Evolutionary conservation across 2,329 filamentous ascomycete genomes (phyloP).

Genomic region (Furcasterigmium furcatum): DNA sequence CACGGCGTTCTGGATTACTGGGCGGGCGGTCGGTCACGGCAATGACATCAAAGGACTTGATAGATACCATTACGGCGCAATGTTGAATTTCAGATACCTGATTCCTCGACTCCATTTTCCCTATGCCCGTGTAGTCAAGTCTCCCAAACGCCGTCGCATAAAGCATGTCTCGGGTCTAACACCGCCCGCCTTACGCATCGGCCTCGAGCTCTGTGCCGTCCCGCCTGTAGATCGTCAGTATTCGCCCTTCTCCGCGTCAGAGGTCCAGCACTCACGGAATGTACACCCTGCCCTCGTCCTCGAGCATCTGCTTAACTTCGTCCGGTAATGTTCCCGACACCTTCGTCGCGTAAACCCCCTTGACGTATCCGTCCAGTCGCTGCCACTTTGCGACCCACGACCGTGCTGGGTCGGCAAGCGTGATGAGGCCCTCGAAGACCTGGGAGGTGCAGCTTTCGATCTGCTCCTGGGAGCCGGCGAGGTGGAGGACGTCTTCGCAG

Average conservation of each 20-base stretch:
- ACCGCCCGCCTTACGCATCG: constrained; percentile 28
- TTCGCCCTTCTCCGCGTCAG: not conserved
- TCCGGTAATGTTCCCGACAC: constrained; percentile 78
- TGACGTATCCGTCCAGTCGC: constrained; percentile 81
- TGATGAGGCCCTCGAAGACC: constrained; percentile 91
- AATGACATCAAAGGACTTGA: constrained; percentile 3
- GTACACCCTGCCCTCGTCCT: constrained; percentile 63
- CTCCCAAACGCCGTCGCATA: constrained; percentile 23
- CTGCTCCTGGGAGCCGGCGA: constrained; percentile 73
- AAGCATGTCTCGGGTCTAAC: constrained; percentile 3
- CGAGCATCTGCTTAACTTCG: constrained; percentile 57
- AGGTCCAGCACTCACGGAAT: constrained; percentile 52
- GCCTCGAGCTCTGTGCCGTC: constrained; percentile 54
- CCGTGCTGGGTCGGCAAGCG: constrained; percentile 73
- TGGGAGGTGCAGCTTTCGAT: constrained; percentile 93
- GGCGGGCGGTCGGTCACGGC: not conserved
- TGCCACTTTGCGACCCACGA: constrained; percentile 99
- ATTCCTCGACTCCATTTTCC: constrained; percentile 6
- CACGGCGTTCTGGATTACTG: constrained; percentile 5
- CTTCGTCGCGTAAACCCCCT: constrained; percentile 91
- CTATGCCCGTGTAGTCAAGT: not conserved
- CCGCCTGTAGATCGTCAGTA: constrained; percentile 33
- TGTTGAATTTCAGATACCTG: constrained; percentile 5
- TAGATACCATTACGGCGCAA: constrained; percentile 22
- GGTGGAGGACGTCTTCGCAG: constrained; percentile 88